Base-by-base conservation (phyloP, 208 protist genomes). In the Trypanosoma lewisi region DNA sequence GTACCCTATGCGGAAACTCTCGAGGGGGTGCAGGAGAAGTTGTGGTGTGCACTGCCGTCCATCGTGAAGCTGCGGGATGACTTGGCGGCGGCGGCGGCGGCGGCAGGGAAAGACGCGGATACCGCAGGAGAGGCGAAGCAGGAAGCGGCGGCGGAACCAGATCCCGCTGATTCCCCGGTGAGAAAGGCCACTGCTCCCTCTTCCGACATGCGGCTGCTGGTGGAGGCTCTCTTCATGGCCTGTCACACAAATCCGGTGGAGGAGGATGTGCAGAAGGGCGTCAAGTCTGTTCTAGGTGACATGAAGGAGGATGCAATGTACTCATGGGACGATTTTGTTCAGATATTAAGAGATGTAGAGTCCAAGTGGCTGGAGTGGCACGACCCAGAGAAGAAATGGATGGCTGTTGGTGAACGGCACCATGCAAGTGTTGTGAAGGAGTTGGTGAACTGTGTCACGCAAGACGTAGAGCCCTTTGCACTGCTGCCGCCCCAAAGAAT, bases 11-110 rank as follows among this genome's bases (percentile, higher is more conserved):
- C 78, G 55, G 19, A 71, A 39, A 63, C 78, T 12, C 4, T 88
- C 23, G 78, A 83, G 34, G 74, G 82, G 25, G 64, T 87, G 9
- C 75, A 77, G 44, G 78, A 80, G 28, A 58, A 64, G n/a, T 58
- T 94, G n/a, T 94, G 88, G 85, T 52, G 59, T 28, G 65, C 85
- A 5, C 55, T 94, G 42, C 88, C 81, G 1, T 75, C 73, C 2
- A 70, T 88, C 39, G 42, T 41, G 21, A 52, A 61, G 39, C 21
- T 66, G 9, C 59, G 51, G 5, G 48, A 69, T 67, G n/a, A n/a
- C 33, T 8, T 57, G 42, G 14, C 19, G 16, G 37, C 37, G 34
- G 47, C 54, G n/a, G 52, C 37, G 4, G 47, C 54, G n/a, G 52
- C 37, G 4, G 27, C n/a, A 49, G n/a, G 16, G n/a, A 44, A 16